phyloP scores from a whole-genome alignment of 352 stramenopile genomes.

The Globisporangium recalcitrans region DNA sequence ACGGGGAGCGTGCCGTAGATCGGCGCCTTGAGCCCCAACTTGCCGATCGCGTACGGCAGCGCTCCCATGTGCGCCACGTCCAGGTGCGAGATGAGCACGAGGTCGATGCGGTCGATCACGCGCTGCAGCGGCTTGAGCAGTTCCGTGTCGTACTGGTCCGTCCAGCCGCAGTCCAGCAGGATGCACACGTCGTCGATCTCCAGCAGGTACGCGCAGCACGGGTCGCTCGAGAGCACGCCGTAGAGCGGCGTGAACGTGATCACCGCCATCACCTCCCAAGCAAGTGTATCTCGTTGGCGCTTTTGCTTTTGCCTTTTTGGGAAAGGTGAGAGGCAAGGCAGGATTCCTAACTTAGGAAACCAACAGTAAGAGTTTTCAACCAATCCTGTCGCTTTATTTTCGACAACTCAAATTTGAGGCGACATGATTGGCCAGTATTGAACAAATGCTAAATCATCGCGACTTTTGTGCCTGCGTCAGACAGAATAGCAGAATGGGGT shows the following conservation, averaged over 20 bases:
- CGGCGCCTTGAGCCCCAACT: conserved; percentile 77
- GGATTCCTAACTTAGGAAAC: too few relatives aligned
- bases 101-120: conserved; percentile 81
- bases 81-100: conserved; percentile 88
- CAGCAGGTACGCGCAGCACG: conserved; percentile 84
- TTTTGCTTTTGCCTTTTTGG: neutral
- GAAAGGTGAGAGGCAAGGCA: neutral
- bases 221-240: conserved; percentile 74
- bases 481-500: neutral
- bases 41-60: conserved; percentile 86
- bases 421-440: conserved; percentile 12
- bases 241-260: conserved; percentile 91
- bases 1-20: conserved; percentile 94
- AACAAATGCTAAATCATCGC: conserved; percentile 11
- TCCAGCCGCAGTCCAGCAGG: conserved; percentile 89
- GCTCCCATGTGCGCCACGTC: conserved; percentile 89
- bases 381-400: neutral
- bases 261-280: conserved; percentile 59
- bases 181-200: conserved; percentile 91
- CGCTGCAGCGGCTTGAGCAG: conserved; percentile 77
- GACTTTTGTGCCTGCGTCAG: conserved; percentile 19
- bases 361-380: too few relatives aligned
- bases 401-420: neutral
- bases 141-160: conserved; percentile 82
- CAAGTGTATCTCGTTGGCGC: conserved; percentile 1